Percentiles rank a stretch among this genome's conserved stretches.
phyloP scores from a whole-genome alignment of 306 rosid species.

The Acacia confusa region DNA sequence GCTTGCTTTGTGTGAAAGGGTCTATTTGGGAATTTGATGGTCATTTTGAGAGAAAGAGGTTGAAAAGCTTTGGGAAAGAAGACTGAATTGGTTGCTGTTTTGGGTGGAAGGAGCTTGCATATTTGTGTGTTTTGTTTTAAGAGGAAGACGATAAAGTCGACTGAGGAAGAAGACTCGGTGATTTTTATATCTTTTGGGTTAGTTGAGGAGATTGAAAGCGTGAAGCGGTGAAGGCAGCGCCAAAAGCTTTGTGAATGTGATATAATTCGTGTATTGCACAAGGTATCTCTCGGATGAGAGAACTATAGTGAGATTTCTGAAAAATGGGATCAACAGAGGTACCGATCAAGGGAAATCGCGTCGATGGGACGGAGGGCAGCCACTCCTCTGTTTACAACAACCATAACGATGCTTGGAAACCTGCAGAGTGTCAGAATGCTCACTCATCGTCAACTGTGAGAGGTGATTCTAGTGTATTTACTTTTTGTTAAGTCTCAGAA shows the following conservation, averaged over 20 bases:
- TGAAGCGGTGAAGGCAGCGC: background rate
- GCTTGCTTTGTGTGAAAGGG: background rate
- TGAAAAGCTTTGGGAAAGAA: background rate
- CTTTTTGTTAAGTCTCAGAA: conserved; percentile 10
- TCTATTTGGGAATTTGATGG: background rate
- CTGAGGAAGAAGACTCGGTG: background rate
- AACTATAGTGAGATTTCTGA: background rate
- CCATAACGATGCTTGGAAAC: conserved; percentile 35
- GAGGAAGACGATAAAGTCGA: background rate
- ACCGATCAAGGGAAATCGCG: conserved; percentile 52
- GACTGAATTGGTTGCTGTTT: background rate
- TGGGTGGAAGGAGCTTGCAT: background rate
- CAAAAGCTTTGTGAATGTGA: background rate
- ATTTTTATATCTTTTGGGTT: background rate
- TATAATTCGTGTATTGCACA: background rate
- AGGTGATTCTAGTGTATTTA: conserved; percentile 38
- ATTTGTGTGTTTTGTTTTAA: background rate
- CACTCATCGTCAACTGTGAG: conserved; percentile 32
- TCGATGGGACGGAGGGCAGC: conserved; percentile 51
- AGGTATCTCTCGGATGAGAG: background rate
- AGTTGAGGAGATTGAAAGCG: background rate
- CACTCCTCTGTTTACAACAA: conserved; percentile 35
- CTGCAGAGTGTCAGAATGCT: conserved; percentile 44
- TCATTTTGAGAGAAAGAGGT: background rate
- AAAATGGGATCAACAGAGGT: conserved; percentile 53